phyloP scores from a whole-genome alignment of 2,329 filamentous ascomycete genomes.

The Botryotinia calthae region DNA sequence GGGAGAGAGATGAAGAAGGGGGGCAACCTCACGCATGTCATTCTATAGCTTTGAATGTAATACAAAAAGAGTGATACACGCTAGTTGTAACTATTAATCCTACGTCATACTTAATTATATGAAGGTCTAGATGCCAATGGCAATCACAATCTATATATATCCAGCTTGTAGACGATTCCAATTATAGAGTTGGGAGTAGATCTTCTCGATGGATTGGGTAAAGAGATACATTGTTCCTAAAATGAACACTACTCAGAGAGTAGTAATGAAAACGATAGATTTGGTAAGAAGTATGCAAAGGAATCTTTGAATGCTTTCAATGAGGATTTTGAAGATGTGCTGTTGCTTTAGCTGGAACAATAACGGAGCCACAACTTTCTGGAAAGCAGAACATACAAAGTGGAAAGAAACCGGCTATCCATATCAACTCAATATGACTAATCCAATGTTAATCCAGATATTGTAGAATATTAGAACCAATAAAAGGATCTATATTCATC shows the following conservation, averaged over 20 bases:
- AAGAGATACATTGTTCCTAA: constrained; percentile 34
- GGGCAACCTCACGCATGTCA: too few species aligned
- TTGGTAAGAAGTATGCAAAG: background rate
- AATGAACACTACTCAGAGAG: background rate
- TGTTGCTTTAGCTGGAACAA: background rate
- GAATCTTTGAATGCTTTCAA: background rate
- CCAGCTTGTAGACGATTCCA: constrained; percentile 24
- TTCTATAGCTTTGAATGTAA: too few species aligned
- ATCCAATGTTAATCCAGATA: background rate
- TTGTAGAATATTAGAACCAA: background rate
- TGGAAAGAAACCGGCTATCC: background rate
- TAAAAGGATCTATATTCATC: background rate
- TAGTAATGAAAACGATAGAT: background rate
- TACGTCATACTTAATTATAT: too few species aligned
- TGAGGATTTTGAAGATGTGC: background rate
- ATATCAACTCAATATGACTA: background rate
- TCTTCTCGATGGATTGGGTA: constrained; percentile 31
- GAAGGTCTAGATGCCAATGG: background rate
- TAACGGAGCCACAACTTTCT: background rate
- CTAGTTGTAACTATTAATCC: too few species aligned
- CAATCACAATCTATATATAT: constrained; percentile 19
- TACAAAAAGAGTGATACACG: too few species aligned
- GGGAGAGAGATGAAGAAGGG: too few species aligned
- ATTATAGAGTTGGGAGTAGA: constrained; percentile 28
- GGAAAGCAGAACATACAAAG: background rate